phyloP scores from a whole-genome alignment of 176 grass and related monocot species.

The Lolium multiflorum region DNA sequence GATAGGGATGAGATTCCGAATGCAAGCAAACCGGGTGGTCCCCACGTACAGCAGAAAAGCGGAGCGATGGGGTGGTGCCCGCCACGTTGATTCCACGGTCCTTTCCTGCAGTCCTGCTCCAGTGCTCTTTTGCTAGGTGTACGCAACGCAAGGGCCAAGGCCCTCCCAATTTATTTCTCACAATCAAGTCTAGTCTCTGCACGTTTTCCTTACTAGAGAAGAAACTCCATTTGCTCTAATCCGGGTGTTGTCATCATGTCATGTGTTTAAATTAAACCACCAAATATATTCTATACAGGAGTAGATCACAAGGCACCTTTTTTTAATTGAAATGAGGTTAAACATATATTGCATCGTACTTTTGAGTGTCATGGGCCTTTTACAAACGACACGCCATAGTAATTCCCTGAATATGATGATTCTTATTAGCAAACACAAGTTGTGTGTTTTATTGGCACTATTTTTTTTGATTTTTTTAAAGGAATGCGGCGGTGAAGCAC shows the following conservation, averaged over 20 bases:
- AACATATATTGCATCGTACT: not conserved
- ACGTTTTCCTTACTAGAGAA: not conserved
- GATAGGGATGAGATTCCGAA: conserved; percentile 30
- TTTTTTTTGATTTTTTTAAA: too few relatives aligned
- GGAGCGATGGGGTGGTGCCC: conserved; percentile 45
- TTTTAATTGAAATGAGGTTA: not conserved
- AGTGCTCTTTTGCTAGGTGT: too few relatives aligned
- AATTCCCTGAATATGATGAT: too few relatives aligned
- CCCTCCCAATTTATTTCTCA: not conserved
- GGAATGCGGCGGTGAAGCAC: too few relatives aligned
- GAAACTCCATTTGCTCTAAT: not conserved
- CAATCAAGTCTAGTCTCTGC: too few relatives aligned
- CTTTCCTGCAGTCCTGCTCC: not conserved
- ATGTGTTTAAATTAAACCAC: too few relatives aligned
- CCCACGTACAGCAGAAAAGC: conserved; percentile 46
- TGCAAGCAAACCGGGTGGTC: not conserved
- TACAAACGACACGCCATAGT: too few relatives aligned
- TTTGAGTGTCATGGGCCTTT: too few relatives aligned
- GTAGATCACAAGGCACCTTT: not conserved
- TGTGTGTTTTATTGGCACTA: too few relatives aligned
- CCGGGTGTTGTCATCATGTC: too few relatives aligned
- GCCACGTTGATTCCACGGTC: conserved; percentile 48
- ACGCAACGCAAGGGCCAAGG: too few relatives aligned
- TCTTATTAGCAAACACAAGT: too few relatives aligned
- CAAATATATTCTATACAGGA: not conserved